Percentiles rank a stretch among this genome's conserved stretches.
Conservation (phyloP, 306 rosid genomes). For the Notholithocarpus densiflorus region DNA sequence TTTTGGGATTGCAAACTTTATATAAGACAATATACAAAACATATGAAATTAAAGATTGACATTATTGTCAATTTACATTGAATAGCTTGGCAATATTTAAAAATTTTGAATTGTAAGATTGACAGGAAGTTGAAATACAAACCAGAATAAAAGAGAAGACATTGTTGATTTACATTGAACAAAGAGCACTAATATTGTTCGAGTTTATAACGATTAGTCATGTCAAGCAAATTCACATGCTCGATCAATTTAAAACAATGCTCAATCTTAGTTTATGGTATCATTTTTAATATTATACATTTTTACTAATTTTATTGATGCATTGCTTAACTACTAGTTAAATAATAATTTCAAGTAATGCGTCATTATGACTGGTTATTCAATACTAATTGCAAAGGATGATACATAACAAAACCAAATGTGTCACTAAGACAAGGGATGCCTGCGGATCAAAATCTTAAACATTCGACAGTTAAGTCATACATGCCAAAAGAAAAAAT, state of each 20-base stretch:
- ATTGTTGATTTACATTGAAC: not conserved
- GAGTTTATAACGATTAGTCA: not conserved
- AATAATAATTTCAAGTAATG: not conserved
- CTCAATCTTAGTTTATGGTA: not conserved
- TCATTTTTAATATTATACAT: not conserved
- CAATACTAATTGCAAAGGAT: not conserved
- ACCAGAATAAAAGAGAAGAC: not conserved
- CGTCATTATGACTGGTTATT: too few species aligned
- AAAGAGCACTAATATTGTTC: not conserved
- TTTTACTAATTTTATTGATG: too few species aligned
- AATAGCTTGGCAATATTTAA: not conserved
- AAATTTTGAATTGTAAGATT: not conserved
- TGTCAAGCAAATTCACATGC: not conserved
- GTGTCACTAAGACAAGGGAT: too few species aligned
- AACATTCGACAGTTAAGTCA: not conserved
- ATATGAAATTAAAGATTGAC: slow-evolving; percentile 4
- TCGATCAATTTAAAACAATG: not conserved
- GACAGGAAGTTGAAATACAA: not conserved
- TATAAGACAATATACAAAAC: slow-evolving; percentile 16
- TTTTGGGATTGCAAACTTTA: slow-evolving; percentile 5
- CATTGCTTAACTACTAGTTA: not conserved
- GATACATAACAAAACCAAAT: too few species aligned
- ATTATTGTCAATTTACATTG: not conserved
- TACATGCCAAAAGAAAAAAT: not conserved
- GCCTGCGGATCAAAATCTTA: not conserved